A percentile compares a stretch with the other conserved stretches of the same genome.
phyloP scores from a whole-genome alignment of 2,329 filamentous ascomycete genomes.

The Aspergillus sp. region DNA sequence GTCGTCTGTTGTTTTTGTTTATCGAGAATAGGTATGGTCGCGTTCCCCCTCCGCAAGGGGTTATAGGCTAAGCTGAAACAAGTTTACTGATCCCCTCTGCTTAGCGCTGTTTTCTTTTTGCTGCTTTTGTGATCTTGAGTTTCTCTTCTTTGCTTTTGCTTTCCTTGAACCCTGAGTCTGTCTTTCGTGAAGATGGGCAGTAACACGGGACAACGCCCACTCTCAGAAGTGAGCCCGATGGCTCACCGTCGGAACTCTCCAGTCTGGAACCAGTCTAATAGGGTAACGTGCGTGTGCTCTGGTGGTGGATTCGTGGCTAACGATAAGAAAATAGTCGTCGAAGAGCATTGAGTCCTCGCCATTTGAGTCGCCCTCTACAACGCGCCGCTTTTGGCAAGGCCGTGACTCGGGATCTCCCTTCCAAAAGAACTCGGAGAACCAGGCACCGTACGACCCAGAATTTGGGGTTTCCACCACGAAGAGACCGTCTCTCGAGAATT shows the following conservation, averaged over 20 bases:
- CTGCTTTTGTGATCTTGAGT: constrained; percentile 15
- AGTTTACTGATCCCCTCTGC: constrained; percentile 15
- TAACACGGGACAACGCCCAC: constrained; percentile 65
- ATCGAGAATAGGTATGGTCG: constrained; percentile 21
- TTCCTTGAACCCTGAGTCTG: background rate
- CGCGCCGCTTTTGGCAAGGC: constrained; percentile 86
- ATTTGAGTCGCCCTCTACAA: constrained; percentile 63
- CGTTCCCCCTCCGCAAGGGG: constrained; percentile 21
- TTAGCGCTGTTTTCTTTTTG: constrained; percentile 17
- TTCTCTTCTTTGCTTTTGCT: constrained; percentile 3
- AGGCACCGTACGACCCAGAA: constrained; percentile 56
- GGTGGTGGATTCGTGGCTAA: constrained; percentile 17
- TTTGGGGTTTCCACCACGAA: constrained; percentile 70
- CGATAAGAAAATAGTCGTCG: constrained; percentile 59
- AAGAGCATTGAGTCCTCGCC: constrained; percentile 74
- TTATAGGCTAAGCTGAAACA: constrained; percentile 12
- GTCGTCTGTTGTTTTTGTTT: constrained; percentile 20
- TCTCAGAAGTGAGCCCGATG: constrained; percentile 85
- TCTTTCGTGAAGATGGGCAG: constrained; percentile 58
- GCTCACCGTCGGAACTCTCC: constrained; percentile 89
- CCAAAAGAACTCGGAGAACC: constrained; percentile 69
- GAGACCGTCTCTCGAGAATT: constrained; percentile 88
- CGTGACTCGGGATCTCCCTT: constrained; percentile 67
- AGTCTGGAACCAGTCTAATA: constrained; percentile 75
- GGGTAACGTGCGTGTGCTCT: constrained; percentile 52